Evolutionary conservation across 2,329 filamentous ascomycete species (phyloP).

Genomic region (Cadophora malorum): DNA sequence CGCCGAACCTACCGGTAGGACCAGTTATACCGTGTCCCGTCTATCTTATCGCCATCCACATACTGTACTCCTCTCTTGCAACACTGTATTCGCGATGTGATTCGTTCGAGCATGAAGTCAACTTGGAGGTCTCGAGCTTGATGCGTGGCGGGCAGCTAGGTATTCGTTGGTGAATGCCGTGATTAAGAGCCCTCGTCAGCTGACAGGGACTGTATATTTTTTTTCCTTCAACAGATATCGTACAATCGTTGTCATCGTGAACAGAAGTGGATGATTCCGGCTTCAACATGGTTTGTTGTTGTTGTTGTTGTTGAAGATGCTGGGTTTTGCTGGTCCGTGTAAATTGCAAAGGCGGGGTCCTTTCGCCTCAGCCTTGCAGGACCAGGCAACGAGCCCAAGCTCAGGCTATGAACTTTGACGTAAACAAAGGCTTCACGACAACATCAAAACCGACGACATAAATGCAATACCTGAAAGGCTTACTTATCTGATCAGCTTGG

Average conservation of each 20-base stretch:
- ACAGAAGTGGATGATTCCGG: too few relatives aligned
- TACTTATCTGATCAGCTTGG: too few relatives aligned
- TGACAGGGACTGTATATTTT: too few relatives aligned
- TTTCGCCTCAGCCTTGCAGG: not conserved
- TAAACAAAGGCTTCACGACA: not conserved
- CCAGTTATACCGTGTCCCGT: not conserved
- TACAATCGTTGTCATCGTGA: too few relatives aligned
- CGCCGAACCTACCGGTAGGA: not conserved
- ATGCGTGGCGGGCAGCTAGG: too few relatives aligned
- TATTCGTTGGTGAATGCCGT: too few relatives aligned
- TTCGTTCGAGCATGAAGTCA: not conserved
- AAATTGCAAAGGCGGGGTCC: not conserved
- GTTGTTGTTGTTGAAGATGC: too few relatives aligned
- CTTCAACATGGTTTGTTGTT: too few relatives aligned
- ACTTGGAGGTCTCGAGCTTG: too few relatives aligned
- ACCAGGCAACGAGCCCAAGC: slow-evolving; percentile 5
- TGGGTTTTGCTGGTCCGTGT: too few relatives aligned
- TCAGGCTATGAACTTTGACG: not conserved
- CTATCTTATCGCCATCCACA: not conserved
- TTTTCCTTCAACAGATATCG: too few relatives aligned
- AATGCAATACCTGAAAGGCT: not conserved
- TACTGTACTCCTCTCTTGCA: not conserved
- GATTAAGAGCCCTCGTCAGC: too few relatives aligned
- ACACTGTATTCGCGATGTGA: not conserved
- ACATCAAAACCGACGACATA: not conserved